These are phyloP conservation scores for Aspergillus bombycis DNA, from an alignment of 2,329 filamentous ascomycete species.

Conservation along the genomic window DNA sequence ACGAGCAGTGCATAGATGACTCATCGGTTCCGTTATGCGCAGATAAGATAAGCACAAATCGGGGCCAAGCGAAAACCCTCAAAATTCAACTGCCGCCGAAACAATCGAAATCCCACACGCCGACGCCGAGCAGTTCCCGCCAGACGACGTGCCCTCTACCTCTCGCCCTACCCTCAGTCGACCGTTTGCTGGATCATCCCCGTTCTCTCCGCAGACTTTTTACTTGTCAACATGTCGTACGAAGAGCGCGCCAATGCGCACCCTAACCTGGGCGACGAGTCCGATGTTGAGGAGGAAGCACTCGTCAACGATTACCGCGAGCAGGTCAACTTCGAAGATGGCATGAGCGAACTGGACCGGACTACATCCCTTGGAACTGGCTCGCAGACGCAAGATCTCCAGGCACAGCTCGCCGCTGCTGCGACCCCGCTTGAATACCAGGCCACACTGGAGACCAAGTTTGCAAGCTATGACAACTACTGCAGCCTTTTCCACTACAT, in stretches of 20 bases:
- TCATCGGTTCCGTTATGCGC: conserved; percentile 31
- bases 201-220: conserved; percentile 15
- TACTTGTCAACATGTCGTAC: conserved; percentile 47
- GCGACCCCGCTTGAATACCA: conserved; percentile 96
- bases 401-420: conserved; percentile 85
- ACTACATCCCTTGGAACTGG: conserved; percentile 69
- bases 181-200: conserved; percentile 22
- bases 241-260: conserved; percentile 47
- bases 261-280: conserved; percentile 69
- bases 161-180: conserved; percentile 23
- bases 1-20: conserved; percentile 30
- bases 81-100: conserved; percentile 46
- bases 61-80: conserved; percentile 49
- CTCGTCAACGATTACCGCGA: conserved; percentile 95
- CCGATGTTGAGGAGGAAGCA: conserved; percentile 93
- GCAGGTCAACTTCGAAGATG: conserved; percentile 92
- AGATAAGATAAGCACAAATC: conserved; percentile 52
- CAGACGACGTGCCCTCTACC: conserved; percentile 28
- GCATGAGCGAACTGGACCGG: conserved; percentile 78
- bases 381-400: conserved; percentile 85
- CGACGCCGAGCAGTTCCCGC: conserved; percentile 32
- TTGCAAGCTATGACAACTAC: conserved; percentile 98
- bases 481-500: conserved; percentile 99
- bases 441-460: conserved; percentile 93
- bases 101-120: conserved; percentile 40